Conservation (phyloP, 2,329 filamentous ascomycete species). For the Acarospora socialis region DNA sequence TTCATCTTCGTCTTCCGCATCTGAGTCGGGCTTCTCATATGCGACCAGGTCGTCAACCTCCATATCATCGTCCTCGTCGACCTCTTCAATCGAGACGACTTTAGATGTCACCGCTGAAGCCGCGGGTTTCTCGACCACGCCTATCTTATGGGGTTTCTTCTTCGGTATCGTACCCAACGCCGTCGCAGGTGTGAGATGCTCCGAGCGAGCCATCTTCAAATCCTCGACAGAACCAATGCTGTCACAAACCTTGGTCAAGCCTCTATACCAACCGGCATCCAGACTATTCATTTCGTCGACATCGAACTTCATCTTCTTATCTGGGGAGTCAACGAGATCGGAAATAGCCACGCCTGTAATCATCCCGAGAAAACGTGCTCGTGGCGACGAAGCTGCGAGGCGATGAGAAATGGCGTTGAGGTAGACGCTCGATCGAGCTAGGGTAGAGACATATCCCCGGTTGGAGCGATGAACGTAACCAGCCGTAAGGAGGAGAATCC, state of each 20-base stretch:
- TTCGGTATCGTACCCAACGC: slow-evolving; percentile 41
- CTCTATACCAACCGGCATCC: slow-evolving; percentile 64
- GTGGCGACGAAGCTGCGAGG: slow-evolving; percentile 58
- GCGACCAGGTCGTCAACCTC: slow-evolving; percentile 56
- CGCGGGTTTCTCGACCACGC: slow-evolving; percentile 9
- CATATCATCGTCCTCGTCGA: slow-evolving; percentile 40
- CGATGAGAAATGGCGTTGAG: slow-evolving; percentile 73
- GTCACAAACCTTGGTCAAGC: slow-evolving; percentile 71
- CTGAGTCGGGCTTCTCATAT: slow-evolving; percentile 76
- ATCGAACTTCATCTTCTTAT: slow-evolving; percentile 67
- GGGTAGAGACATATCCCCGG: not conserved
- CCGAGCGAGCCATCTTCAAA: slow-evolving; percentile 10
- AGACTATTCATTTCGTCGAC: slow-evolving; percentile 60
- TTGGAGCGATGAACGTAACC: slow-evolving; percentile 10
- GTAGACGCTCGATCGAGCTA: slow-evolving; percentile 34
- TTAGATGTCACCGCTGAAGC: slow-evolving; percentile 21
- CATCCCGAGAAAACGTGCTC: slow-evolving; percentile 76
- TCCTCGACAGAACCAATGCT: slow-evolving; percentile 18
- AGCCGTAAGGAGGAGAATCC: slow-evolving; percentile 33
- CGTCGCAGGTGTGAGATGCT: slow-evolving; percentile 40
- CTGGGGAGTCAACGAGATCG: slow-evolving; percentile 48
- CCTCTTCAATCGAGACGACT: slow-evolving; percentile 46
- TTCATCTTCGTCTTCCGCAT: slow-evolving; percentile 82
- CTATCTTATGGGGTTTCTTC: slow-evolving; percentile 25
- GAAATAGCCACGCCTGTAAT: slow-evolving; percentile 63